phyloP scores from a whole-genome alignment of 1,284 basidiomycete species.

The Marasmius fiardii region DNA sequence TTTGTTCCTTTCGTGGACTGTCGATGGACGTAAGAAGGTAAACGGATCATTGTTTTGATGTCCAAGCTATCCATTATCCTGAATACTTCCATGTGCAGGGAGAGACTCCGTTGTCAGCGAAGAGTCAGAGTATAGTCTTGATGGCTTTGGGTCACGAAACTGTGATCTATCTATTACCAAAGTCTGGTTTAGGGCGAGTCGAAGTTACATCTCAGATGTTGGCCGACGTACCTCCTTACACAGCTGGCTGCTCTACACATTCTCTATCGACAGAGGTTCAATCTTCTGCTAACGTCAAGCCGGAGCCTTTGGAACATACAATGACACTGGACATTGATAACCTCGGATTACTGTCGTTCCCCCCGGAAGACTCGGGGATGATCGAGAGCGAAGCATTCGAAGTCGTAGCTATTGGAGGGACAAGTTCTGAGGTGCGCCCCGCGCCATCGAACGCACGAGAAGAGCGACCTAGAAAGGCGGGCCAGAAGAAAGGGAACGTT shows the following conservation, averaged over 20 bases:
- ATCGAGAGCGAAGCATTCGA: no score
- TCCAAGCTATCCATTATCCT: no score
- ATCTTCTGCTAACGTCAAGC: no score
- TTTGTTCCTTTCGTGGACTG: conserved; percentile 9
- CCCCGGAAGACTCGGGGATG: no score
- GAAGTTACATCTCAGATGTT: background rate
- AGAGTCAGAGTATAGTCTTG: conserved; percentile 9
- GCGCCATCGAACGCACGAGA: background rate
- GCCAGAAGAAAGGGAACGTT: conserved; percentile 3
- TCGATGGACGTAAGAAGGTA: conserved; percentile 8
- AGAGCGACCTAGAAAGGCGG: background rate
- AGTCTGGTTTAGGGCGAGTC: conserved; percentile 5
- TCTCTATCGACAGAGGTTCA: no score
- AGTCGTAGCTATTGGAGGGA: no score
- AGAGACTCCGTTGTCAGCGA: conserved; percentile 3
- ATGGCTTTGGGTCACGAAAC: conserved; percentile 18
- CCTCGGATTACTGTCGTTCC: no score
- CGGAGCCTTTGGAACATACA: no score
- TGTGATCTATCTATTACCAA: conserved; percentile 12
- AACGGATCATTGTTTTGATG: background rate
- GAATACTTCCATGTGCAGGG: conserved; percentile 3
- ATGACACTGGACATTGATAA: no score
- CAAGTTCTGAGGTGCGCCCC: no score
- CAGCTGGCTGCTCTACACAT: no score
- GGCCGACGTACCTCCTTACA: no score